These are phyloP conservation scores for Pyrenophora graminea DNA, from an alignment of 2,329 filamentous ascomycete species.

Conservation along the genomic window DNA sequence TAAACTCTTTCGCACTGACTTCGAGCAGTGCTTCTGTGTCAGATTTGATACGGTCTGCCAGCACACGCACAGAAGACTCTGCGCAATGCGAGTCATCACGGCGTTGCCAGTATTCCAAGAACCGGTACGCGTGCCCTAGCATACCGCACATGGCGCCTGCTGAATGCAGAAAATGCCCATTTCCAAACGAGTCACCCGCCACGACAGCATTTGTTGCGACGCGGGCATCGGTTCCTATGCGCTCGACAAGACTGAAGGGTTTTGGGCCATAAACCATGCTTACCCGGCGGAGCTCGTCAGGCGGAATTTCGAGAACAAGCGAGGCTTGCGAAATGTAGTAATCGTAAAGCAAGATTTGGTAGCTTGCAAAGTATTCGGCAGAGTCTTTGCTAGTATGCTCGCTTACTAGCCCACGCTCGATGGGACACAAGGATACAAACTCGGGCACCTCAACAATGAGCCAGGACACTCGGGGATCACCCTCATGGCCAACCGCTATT, in stretches of 20 bases:
- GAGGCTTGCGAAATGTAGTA: conserved; percentile 24
- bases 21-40: conserved; percentile 20
- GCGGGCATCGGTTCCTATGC: conserved; percentile 16
- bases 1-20: conserved; percentile 27
- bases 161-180: conserved; percentile 21
- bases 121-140: conserved; percentile 22
- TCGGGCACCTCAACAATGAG: conserved; percentile 11
- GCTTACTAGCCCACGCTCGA: conserved; percentile 4
- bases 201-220: conserved; percentile 21
- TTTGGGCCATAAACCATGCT: conserved; percentile 22
- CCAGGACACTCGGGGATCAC: conserved; percentile 7
- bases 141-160: conserved; percentile 25
- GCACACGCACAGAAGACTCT: conserved; percentile 14
- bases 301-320: conserved; percentile 16
- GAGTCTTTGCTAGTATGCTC: conserved; percentile 13
- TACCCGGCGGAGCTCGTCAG: conserved; percentile 19
- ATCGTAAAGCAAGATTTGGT: conserved; percentile 22
- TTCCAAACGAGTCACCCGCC: conserved; percentile 22
- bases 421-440: conserved; percentile 3
- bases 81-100: conserved; percentile 13
- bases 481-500: conserved; percentile 9
- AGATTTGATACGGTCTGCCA: conserved; percentile 21
- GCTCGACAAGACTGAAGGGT: conserved; percentile 23
- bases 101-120: conserved; percentile 21
- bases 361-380: conserved; percentile 19